These are phyloP conservation scores for Lactuca saligna DNA, from an alignment of 129 eudicot species.

Conservation along the genomic window DNA sequence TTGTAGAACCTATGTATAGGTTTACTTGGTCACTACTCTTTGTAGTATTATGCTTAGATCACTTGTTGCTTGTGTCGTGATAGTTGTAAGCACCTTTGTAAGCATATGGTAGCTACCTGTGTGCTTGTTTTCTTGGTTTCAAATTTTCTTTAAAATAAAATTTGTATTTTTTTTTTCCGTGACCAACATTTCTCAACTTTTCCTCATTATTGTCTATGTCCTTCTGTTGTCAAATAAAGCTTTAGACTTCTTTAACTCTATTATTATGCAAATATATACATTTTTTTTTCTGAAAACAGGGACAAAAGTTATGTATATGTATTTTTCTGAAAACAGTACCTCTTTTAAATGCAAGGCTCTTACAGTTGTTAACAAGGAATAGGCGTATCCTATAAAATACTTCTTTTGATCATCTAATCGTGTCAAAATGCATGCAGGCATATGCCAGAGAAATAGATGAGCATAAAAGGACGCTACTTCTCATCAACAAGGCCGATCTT, in stretches of 20 bases:
- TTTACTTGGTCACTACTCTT: not conserved
- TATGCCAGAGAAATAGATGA: conserved; percentile 83
- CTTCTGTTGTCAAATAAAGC: no score
- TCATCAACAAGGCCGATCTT: conserved; percentile 95
- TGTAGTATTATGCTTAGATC: not conserved
- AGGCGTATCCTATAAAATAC: no score
- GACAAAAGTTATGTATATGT: not conserved
- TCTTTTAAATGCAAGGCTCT: no score
- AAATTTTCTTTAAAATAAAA: no score
- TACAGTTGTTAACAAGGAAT: not conserved
- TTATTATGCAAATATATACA: no score
- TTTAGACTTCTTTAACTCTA: no score
- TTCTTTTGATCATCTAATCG: conserved; percentile 1
- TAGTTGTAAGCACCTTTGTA: not conserved
- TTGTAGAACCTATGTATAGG: no score
- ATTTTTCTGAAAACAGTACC: no score
- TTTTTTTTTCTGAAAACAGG: no score
- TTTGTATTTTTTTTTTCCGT: not conserved
- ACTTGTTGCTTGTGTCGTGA: not conserved
- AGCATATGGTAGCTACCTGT: not conserved
- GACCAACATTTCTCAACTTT: no score
- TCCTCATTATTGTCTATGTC: no score
- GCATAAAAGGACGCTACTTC: conserved; percentile 81
- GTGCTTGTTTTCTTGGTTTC: not conserved
- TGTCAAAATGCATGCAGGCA: conserved; percentile 64